Base-by-base conservation (phyloP, 140 eudicot genomes). In the Oenanthe javanica region DNA sequence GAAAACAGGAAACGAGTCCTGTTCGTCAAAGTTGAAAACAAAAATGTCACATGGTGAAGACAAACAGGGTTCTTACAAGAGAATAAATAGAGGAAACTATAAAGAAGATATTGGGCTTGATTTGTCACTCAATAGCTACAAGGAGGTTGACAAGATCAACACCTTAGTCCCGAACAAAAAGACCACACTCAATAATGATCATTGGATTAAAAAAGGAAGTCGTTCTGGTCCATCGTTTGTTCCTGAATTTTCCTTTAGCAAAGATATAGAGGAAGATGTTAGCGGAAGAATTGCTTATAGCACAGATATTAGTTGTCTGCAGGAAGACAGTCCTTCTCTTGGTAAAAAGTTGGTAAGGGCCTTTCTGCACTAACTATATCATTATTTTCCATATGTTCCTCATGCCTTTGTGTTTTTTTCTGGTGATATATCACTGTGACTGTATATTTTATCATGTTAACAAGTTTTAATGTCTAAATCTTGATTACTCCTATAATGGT, bases 121-220 rank as follows among this genome's bases (percentile, higher is more conserved):
- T 82, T 91, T 87, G 63, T 88, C 93, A 5, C 82, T 90, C 23
- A 90, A 84, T 64, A 82, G 36, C 36, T 31, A 31, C 36, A 31
- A 31, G 36, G 36, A 31, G 36, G 36, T 31, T 31, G 36, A 31
- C 36, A 31, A 31, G 36, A 31, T 31, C 36, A 31, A 31, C 36
- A 31, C 6, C 23, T 76, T 82, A n/a, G 54, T 25, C 21, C 83
- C 79, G 27, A 9, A 72, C 42, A 80, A 25, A 78, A 84, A 80
- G 67, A 74, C 63, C 75, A 82, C 78, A 15, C 77, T 72, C 2
- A 55, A 14, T 72, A 84, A 81, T 40, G 81, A 79, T 84, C 52
- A 36, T 48, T 64, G 31, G 64, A 86, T 82, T 71, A 90, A 83
- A 72, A 80, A 77, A 40, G 86, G 74, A 42, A 81, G 81, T 46